These are phyloP conservation scores for Entamoeba moshkovskii DNA, from an alignment of 208 protist genomes.

Conservation along the genomic window DNA sequence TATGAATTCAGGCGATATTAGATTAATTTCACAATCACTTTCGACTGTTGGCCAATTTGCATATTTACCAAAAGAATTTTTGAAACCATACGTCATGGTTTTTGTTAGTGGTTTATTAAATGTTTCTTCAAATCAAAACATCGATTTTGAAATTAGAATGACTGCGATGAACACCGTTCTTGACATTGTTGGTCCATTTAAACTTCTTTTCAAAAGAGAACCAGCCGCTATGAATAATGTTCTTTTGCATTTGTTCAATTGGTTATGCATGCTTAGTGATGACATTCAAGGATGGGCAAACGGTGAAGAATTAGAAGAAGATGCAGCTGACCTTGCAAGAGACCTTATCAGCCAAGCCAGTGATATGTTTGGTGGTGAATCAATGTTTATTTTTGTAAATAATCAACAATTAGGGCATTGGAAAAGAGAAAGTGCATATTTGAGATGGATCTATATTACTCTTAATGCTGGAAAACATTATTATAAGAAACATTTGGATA, in stretches of 20 bases:
- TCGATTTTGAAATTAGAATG: not conserved
- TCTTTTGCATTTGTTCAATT: not conserved
- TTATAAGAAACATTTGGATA: not conserved
- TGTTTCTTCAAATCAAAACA: not conserved
- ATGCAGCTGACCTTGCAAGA: not conserved
- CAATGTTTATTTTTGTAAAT: not conserved
- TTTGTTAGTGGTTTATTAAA: not conserved
- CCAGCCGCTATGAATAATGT: not conserved
- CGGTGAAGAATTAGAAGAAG: not conserved
- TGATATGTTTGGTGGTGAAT: not conserved
- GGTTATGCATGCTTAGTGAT: not conserved
- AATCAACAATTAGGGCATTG: not conserved
- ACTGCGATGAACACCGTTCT: not conserved
- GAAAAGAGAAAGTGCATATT: not conserved
- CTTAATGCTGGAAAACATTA: not conserved
- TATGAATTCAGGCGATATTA: not conserved
- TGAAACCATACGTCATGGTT: not conserved
- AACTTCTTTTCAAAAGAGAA: not conserved
- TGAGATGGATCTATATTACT: not conserved
- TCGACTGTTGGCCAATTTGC: not conserved
- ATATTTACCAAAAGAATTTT: not conserved
- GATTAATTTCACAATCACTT: not conserved
- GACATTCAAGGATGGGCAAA: not conserved
- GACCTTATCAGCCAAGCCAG: not conserved
- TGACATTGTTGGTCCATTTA: not conserved